These are phyloP conservation scores for Wilcoxina mikolae DNA, from an alignment of 495 filamentous ascomycete genomes.

Conservation along the genomic window DNA sequence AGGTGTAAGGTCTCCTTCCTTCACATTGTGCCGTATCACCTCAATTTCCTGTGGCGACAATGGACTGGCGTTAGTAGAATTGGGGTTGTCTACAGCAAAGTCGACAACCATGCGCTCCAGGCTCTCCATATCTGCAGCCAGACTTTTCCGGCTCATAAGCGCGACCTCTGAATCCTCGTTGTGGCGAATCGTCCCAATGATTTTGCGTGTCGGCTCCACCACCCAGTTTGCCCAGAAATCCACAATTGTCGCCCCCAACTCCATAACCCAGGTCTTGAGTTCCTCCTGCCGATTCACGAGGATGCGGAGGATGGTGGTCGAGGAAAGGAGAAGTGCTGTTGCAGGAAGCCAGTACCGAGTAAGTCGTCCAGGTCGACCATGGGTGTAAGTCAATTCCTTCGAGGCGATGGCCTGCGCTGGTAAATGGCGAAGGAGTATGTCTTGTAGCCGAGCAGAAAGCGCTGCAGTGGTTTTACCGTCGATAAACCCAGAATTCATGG, in stretches of 20 bases:
- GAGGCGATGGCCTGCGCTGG: constrained; percentile 45
- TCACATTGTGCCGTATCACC: constrained; percentile 58
- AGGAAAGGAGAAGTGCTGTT: constrained; percentile 52
- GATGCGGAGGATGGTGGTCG: constrained; percentile 65
- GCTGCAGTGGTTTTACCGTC: constrained; percentile 32
- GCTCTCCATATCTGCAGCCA: constrained; percentile 76
- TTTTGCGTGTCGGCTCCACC: constrained; percentile 61
- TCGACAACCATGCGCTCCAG: constrained; percentile 96
- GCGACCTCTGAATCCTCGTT: constrained; percentile 82
- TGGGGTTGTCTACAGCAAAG: constrained; percentile 67
- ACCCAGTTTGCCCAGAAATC: constrained; percentile 98
- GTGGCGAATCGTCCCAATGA: constrained; percentile 83
- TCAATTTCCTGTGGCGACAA: constrained; percentile 47
- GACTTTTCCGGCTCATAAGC: constrained; percentile 81
- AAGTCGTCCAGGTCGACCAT: constrained; percentile 62
- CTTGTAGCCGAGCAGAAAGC: constrained; percentile 51
- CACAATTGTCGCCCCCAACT: constrained; percentile 57
- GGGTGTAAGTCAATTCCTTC: constrained; percentile 34
- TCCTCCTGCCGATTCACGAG: constrained; percentile 54
- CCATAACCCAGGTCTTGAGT: constrained; percentile 57
- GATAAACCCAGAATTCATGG: not conserved
- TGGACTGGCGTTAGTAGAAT: constrained; percentile 25
- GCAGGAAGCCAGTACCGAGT: constrained; percentile 80
- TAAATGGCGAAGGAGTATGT: constrained; percentile 45
- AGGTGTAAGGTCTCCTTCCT: constrained; percentile 82